Conservation (phyloP, 2,329 filamentous ascomycete genomes). For the Berkeleyomyces rouxiae region DNA sequence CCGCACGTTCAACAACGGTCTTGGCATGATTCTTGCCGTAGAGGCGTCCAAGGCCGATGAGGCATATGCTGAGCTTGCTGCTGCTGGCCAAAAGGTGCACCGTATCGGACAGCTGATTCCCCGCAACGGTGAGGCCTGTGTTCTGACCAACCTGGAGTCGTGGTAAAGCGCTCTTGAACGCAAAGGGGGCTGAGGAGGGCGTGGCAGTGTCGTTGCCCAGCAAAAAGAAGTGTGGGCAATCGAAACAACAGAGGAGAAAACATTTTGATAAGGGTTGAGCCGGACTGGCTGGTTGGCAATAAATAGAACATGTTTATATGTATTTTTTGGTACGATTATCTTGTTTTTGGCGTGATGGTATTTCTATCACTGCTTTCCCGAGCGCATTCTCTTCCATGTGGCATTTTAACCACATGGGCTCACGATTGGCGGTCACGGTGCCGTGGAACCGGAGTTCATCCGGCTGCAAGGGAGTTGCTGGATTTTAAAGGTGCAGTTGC, state of each 20-base stretch:
- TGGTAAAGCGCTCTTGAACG: slow-evolving; percentile 4
- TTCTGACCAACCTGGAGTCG: slow-evolving; percentile 13
- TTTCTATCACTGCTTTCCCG: not conserved
- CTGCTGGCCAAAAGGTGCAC: slow-evolving; percentile 60
- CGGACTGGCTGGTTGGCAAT: not conserved
- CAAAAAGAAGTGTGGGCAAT: not conserved
- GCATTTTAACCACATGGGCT: not conserved
- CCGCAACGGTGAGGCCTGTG: slow-evolving; percentile 25
- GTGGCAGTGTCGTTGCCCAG: not conserved
- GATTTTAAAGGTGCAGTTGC: not conserved
- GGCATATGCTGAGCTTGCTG: slow-evolving; percentile 43
- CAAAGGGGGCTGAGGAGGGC: not conserved
- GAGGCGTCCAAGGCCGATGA: slow-evolving; percentile 43
- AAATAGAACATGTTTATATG: not conserved
- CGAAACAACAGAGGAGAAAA: not conserved
- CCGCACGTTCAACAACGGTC: slow-evolving; percentile 81
- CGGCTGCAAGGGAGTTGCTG: not conserved
- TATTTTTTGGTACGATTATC: not conserved
- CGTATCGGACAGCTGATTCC: slow-evolving; percentile 55
- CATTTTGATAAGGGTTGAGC: not conserved
- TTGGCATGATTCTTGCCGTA: slow-evolving; percentile 88
- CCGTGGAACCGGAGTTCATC: not conserved
- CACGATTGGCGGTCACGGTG: not conserved
- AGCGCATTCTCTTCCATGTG: not conserved
- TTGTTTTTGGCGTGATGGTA: not conserved